These are phyloP conservation scores for Botryotinia calthae DNA, from an alignment of 2,329 filamentous ascomycete species.

Conservation along the genomic window DNA sequence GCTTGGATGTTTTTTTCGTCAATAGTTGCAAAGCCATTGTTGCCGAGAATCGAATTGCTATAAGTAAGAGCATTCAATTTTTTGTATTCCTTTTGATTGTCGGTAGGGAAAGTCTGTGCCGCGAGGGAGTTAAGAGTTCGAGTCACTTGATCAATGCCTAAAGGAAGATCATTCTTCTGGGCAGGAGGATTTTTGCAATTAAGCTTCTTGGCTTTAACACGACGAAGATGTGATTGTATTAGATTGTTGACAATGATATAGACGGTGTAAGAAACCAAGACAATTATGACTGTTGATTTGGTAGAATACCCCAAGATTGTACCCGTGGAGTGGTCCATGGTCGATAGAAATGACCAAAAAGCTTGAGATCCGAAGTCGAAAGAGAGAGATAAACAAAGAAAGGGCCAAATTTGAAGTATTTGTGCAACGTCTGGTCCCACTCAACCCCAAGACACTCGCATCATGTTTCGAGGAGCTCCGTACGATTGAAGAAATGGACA, in stretches of 20 bases:
- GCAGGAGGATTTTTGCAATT: slow-evolving; percentile 31
- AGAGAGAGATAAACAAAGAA: not conserved
- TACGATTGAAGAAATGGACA: not conserved
- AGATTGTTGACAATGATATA: not conserved
- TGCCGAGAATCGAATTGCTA: slow-evolving; percentile 29
- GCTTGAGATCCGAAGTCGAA: too few relatives aligned
- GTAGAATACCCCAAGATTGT: not conserved
- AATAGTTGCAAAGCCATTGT: slow-evolving; percentile 27
- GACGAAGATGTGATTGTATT: slow-evolving; percentile 23
- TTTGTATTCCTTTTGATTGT: slow-evolving; percentile 37
- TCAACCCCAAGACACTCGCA: not conserved
- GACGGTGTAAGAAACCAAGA: not conserved
- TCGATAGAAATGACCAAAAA: not conserved
- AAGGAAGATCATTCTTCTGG: slow-evolving; percentile 29
- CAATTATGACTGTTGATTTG: not conserved
- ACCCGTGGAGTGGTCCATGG: not conserved
- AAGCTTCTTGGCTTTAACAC: slow-evolving; percentile 30
- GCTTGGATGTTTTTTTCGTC: slow-evolving; percentile 52
- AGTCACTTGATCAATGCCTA: slow-evolving; percentile 34
- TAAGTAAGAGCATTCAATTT: slow-evolving; percentile 39
- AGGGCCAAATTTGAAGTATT: not conserved
- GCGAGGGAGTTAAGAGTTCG: slow-evolving; percentile 31
- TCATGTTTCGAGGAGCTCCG: not conserved
- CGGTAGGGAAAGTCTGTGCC: slow-evolving; percentile 29
- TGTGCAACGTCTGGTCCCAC: not conserved